Evolutionary conservation across 257 asterid genomes (phyloP).

Genomic region (Striga asiatica): DNA sequence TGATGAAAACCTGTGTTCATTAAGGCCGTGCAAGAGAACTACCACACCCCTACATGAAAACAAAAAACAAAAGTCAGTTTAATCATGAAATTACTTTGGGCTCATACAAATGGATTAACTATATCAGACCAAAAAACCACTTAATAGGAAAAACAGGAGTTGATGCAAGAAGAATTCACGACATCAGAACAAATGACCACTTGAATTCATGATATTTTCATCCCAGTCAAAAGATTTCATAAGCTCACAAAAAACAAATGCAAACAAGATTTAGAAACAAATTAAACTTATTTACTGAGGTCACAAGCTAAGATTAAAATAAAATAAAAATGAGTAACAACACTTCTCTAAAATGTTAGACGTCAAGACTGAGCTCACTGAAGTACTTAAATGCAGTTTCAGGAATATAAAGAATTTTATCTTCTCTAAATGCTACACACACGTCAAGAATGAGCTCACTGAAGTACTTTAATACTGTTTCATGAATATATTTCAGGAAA

Average conservation of each 20-base stretch:
- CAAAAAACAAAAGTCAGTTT: constrained; percentile 4
- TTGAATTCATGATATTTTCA: neutral
- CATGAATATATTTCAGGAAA: no score
- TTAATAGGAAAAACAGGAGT: neutral
- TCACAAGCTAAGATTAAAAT: no score
- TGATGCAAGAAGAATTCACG: no score
- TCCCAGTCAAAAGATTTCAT: neutral
- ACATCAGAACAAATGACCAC: neutral
- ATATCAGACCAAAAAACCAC: neutral
- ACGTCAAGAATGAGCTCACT: no score
- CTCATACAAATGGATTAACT: neutral
- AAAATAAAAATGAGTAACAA: no score
- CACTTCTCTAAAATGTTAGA: no score
- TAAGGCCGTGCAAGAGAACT: constrained; percentile 74
- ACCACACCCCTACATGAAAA: constrained; percentile 63
- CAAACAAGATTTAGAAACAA: neutral
- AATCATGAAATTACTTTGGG: neutral
- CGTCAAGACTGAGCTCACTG: no score
- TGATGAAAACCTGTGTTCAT: constrained; percentile 71
- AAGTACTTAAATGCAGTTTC: no score
- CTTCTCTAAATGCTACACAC: no score
- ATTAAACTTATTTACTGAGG: no score
- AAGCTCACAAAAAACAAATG: neutral
- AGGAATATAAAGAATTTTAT: no score
- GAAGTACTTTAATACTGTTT: no score